A percentile compares a stretch with the other conserved stretches of the same genome.
phyloP scores from a whole-genome alignment of 2,329 filamentous ascomycete genomes.

The Trichoderma koningiopsis region DNA sequence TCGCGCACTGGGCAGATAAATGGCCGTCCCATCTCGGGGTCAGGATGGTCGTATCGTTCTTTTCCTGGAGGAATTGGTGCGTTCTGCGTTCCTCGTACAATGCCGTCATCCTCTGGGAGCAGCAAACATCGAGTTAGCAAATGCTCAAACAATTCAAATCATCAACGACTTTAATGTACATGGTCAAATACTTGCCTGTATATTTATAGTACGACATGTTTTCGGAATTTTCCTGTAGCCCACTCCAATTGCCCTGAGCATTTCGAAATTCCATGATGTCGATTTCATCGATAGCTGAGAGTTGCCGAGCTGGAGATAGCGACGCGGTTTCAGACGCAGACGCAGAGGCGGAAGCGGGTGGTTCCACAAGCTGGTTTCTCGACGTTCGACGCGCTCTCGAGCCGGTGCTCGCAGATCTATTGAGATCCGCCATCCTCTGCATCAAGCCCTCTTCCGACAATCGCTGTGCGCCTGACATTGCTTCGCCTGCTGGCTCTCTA shows the following conservation, averaged over 20 bases:
- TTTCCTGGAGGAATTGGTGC: constrained; percentile 20
- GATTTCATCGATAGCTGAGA: not conserved
- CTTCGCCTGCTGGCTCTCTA: not conserved
- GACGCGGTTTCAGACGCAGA: not conserved
- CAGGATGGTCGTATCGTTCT: not conserved
- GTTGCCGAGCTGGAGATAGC: not conserved
- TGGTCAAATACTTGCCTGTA: not conserved
- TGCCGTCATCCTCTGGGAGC: not conserved
- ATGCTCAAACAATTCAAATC: not conserved
- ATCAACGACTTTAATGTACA: not conserved
- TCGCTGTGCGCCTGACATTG: constrained; percentile 23
- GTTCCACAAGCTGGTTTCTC: not conserved
- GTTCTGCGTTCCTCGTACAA: not conserved
- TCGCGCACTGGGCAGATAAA: constrained; percentile 44
- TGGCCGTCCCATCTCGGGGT: constrained; percentile 28
- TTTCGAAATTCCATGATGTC: not conserved
- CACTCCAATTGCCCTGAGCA: not conserved
- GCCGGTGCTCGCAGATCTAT: not conserved
- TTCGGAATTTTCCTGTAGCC: not conserved
- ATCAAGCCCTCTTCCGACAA: constrained; percentile 31
- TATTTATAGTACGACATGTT: constrained; percentile 16
- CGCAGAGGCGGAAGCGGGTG: not conserved
- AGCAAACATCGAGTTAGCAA: not conserved
- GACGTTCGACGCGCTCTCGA: not conserved
- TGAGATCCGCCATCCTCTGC: constrained; percentile 12